Percentiles rank a stretch among this genome's conserved stretches.
These are phyloP conservation scores for Apiotrichum sp. DNA, from an alignment of 1,284 basidiomycete species.

Conservation along the genomic window DNA sequence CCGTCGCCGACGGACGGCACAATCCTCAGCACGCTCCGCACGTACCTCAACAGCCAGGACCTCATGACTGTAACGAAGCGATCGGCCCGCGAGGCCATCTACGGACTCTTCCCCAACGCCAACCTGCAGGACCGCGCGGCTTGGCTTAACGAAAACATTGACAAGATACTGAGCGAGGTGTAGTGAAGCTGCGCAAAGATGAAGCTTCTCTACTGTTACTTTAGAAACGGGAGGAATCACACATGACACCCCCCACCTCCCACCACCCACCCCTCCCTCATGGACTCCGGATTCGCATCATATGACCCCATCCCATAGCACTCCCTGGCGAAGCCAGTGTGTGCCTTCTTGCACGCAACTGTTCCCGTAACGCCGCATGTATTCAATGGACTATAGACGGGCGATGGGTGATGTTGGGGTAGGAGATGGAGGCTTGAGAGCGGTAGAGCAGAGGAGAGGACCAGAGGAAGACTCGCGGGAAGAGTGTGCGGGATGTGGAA, in stretches of 20 bases:
- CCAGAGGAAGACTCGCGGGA: too few relatives aligned
- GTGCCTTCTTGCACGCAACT: neutral
- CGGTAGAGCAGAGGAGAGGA: too few relatives aligned
- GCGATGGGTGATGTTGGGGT: too few relatives aligned
- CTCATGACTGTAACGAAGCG: constrained; percentile 69
- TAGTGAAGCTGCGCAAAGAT: neutral
- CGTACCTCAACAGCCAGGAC: constrained; percentile 81
- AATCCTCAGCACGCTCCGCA: constrained; percentile 65
- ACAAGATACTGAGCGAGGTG: constrained; percentile 60
- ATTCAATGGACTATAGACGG: constrained; percentile 1
- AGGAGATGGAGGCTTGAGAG: too few relatives aligned
- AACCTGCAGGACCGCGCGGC: constrained; percentile 72
- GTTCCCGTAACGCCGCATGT: constrained; percentile 7
- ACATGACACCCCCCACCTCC: too few relatives aligned
- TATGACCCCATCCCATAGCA: too few relatives aligned
- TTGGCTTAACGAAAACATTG: constrained; percentile 77
- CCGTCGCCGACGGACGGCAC: constrained; percentile 79
- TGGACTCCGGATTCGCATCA: too few relatives aligned
- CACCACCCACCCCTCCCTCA: too few relatives aligned
- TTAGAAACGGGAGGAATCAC: too few relatives aligned
- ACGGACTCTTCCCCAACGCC: constrained; percentile 79
- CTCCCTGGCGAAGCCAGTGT: too few relatives aligned
- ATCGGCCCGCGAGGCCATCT: constrained; percentile 68
- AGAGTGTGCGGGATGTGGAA: too few relatives aligned
- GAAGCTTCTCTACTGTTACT: neutral